These are phyloP conservation scores for Apiospora phragmitis DNA, from an alignment of 2,329 filamentous ascomycete species.

Conservation along the genomic window DNA sequence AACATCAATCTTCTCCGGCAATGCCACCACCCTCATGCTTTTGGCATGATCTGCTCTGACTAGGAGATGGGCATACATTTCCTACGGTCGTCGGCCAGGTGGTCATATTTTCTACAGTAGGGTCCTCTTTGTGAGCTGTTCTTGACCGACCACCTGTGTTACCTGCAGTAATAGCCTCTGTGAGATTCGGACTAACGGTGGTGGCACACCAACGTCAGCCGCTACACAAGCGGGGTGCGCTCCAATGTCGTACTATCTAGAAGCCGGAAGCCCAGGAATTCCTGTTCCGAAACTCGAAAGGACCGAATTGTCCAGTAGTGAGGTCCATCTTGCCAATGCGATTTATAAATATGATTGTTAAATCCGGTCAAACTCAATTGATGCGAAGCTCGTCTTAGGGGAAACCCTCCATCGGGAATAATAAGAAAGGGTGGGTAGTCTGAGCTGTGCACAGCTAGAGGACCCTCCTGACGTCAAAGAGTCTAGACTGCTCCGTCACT, in stretches of 20 bases:
- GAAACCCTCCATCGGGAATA: not conserved
- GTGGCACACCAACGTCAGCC: not conserved
- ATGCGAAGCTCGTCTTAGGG: not conserved
- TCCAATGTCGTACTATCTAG: not conserved
- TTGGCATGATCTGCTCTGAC: not conserved
- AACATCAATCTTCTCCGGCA: not conserved
- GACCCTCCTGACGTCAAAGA: constrained; percentile 2
- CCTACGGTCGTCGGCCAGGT: not conserved
- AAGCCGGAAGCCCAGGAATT: not conserved
- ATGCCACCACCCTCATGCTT: not conserved
- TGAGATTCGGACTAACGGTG: not conserved
- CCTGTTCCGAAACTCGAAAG: not conserved
- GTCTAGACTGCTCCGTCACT: not conserved
- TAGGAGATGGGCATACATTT: not conserved
- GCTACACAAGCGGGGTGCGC: not conserved
- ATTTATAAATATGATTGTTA: too few relatives aligned
- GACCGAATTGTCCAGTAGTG: not conserved
- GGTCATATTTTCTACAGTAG: not conserved
- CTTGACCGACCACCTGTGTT: not conserved
- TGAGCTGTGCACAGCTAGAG: not conserved
- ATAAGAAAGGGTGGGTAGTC: constrained; percentile 4
- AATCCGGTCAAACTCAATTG: not conserved
- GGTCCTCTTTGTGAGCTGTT: not conserved
- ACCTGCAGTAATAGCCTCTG: not conserved
- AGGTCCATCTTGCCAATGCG: not conserved